These are phyloP conservation scores for Fusarium pilosicola DNA, from an alignment of 2,329 filamentous ascomycete species.

Conservation along the genomic window DNA sequence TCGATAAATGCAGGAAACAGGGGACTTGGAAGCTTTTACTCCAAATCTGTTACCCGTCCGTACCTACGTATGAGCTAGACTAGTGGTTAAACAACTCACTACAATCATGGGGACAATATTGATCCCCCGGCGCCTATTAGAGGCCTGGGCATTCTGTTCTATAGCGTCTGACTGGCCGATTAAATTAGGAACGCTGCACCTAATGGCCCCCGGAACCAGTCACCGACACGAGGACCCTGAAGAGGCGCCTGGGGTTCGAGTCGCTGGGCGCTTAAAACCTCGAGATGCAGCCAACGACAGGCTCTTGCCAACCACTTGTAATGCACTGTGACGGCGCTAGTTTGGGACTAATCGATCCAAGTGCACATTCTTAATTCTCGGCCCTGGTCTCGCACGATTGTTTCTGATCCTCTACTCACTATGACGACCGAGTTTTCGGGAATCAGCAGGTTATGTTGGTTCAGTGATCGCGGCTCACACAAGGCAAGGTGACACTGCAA, in stretches of 20 bases:
- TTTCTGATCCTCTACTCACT: neutral
- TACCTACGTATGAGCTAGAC: no score
- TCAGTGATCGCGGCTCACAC: slow-evolving; percentile 1
- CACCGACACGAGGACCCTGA: slow-evolving; percentile 8
- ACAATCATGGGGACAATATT: no score
- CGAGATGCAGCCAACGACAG: slow-evolving; percentile 35
- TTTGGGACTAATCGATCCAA: slow-evolving; percentile 17
- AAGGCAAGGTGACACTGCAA: neutral
- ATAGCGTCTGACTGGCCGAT: slow-evolving; percentile 39
- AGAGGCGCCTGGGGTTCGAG: slow-evolving; percentile 21
- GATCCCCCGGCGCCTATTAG: slow-evolving; percentile 40
- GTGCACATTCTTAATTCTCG: slow-evolving; percentile 2
- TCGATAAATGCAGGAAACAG: slow-evolving; percentile 9
- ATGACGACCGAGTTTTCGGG: slow-evolving; percentile 10
- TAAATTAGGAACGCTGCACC: slow-evolving; percentile 43
- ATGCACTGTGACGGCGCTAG: slow-evolving; percentile 46
- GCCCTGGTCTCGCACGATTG: slow-evolving; percentile 2
- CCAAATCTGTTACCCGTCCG: neutral
- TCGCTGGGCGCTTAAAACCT: slow-evolving; percentile 41
- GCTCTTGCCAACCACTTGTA: slow-evolving; percentile 19
- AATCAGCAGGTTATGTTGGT: slow-evolving; percentile 2
- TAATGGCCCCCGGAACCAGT: slow-evolving; percentile 12
- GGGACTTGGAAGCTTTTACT: slow-evolving; percentile 28
- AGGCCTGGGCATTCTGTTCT: slow-evolving; percentile 27
- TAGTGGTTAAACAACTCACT: neutral